These are phyloP conservation scores for Candida peoriensis DNA, from an alignment of 805 yeast species.

Conservation along the genomic window DNA sequence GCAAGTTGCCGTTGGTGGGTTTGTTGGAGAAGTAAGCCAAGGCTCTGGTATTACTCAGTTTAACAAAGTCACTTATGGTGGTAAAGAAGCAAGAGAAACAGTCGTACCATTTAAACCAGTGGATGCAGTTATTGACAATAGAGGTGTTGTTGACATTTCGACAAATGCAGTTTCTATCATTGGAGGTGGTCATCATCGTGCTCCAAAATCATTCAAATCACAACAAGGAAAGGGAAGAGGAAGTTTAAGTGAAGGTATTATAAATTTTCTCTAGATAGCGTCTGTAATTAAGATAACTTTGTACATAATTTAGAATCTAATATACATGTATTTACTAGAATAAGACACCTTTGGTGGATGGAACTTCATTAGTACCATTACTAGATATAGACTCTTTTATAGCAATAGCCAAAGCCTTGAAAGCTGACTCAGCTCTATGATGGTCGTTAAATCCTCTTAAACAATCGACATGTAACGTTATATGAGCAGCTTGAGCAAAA, in stretches of 20 bases:
- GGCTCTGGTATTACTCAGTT: constrained; percentile 27
- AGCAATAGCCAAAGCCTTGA: constrained; percentile 93
- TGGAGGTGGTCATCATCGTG: too few species aligned
- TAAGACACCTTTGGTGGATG: constrained; percentile 93
- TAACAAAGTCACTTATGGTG: constrained; percentile 30
- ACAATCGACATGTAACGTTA: constrained; percentile 93
- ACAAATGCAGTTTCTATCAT: neutral
- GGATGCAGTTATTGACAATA: constrained; percentile 31
- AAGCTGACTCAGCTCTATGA: constrained; percentile 93
- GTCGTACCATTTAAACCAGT: constrained; percentile 38
- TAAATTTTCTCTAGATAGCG: neutral
- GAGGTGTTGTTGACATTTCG: constrained; percentile 29
- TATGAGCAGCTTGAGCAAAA: constrained; percentile 87
- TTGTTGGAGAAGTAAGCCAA: constrained; percentile 32
- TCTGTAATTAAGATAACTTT: neutral
- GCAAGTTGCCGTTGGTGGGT: constrained; percentile 54
- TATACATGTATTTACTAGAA: constrained; percentile 34
- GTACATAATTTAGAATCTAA: neutral
- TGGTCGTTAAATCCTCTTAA: constrained; percentile 92
- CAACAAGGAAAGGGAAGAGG: too few species aligned
- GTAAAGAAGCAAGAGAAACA: constrained; percentile 38
- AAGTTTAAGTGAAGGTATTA: neutral
- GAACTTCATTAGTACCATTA: constrained; percentile 87
- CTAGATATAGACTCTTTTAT: constrained; percentile 76
- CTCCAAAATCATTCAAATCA: too few species aligned